Base-by-base conservation (phyloP, 1,284 basidiomycete genomes). In the Melanopsichium pennsylvanicum region DNA sequence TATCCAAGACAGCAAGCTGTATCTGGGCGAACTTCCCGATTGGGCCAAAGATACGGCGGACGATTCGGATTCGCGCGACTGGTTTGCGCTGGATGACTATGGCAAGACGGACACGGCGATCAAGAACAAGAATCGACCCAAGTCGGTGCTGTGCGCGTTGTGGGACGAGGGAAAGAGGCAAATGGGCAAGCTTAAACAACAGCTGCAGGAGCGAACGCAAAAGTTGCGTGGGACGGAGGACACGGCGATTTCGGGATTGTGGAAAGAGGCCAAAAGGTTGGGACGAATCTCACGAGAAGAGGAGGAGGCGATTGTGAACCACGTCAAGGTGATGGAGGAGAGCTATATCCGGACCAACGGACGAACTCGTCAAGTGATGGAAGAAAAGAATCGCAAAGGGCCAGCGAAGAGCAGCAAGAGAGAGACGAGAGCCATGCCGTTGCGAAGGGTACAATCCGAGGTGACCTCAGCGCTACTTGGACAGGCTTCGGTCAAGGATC, bases 81-180 rank as follows among this genome's bases (percentile, higher is more conserved):
- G 56, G 63, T 45, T 63, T 15, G 25, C 37, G n/a, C 1, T 26
- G n/a, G 50, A 55, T 6, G 48, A 52, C 23, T 23, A 22, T 27
- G 10, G 13, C 11, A 4, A 22, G 22, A 25, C 10, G 4, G 2
- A 7, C 6, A 50, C 38, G 5, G 57, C 51, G 9, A 21, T 45
- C 25, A 59, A 44, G 43, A 67, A 62, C 21, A 7, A 21, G n/a
- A 4, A 12, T 33, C 48, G 23, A 12, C 58, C 48, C 3, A 47
- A 52, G 8, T 68, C 64, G 41, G 58, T 54, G 29, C 49, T 68
- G 19, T 61, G 58, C 37, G 44, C 42, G 5, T 26, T 68, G 33
- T 68, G 64, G 64, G 23, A 4, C 13, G 44, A 56, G 32, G 58
- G 64, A 18, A 34, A 41, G 36, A 15, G n/a, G 7, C 48, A 61